Base-by-base conservation (phyloP, 2,329 filamentous ascomycete genomes). In the Coniochaeta pulveracea region DNA sequence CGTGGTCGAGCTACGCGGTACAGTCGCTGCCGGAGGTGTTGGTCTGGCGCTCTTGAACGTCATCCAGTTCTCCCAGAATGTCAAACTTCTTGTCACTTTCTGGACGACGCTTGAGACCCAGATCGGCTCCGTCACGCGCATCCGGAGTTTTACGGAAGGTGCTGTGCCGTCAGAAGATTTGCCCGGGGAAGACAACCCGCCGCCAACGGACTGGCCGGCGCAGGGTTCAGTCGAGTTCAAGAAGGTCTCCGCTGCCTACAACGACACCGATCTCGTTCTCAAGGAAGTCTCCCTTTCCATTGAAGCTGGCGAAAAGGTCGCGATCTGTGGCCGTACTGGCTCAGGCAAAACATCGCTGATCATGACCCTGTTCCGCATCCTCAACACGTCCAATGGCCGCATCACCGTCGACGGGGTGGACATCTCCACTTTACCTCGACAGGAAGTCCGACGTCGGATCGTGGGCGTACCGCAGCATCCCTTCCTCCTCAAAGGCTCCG, bases 391-490 rank as follows among this genome's bases (percentile, higher is more conserved):
- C 9, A 32, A 46, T 3, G 66, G 66, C 9, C 46, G 39, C n/a
- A 63, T 72, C 23, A 43, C 35, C 1, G 53, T 72, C 18, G 66
- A 71, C 41, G 57, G 56, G 1, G 35, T 66, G 6, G 59, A 66
- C 29, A 41, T 47, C 5, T 15, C 40, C 2, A 44, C 35, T 1
- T 30, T 54, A 7, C 42, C 48, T 2, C 40, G 44, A n/a, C 36
- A 50, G 15, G 32, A 40, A 6, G 41, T 54, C n/a, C 50, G 52
- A 6, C 37, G 42, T 9, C 37, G 40, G 4, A 48, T 71, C 10
- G 57, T 62, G 18, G 57, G 57, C 5, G 47, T 72, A 4, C 60
- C 68, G 2, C 69, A 73, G 51, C 66, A 72, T 30, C 56, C 64
- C 2, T 60, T 69, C 41, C 56, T 66, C 11, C 50, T 72, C 10